These are phyloP conservation scores for Cystofilobasidium macerans DNA, from an alignment of 768 basidiomycete species.

Conservation along the genomic window DNA sequence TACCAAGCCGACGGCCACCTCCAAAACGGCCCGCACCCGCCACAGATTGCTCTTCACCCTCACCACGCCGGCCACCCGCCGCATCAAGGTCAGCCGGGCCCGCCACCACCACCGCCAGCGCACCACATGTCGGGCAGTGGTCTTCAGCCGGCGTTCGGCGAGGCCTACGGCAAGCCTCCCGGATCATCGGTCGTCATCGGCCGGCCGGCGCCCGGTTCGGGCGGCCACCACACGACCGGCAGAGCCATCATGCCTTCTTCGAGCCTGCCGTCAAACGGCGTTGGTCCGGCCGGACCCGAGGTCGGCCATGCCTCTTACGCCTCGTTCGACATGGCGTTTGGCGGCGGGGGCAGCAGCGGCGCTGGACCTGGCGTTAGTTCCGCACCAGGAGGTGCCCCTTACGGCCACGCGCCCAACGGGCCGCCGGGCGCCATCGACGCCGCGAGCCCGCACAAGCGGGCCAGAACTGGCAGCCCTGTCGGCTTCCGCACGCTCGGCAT, in stretches of 20 bases:
- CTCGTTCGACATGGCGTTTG: conserved; percentile 3
- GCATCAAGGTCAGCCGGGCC: neutral
- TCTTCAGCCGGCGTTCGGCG: neutral
- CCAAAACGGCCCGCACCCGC: neutral
- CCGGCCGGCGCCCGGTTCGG: neutral
- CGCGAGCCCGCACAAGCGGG: neutral
- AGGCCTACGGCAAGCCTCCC: neutral
- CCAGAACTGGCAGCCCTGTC: neutral
- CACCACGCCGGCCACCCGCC: neutral
- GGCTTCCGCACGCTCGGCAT: conserved; percentile 2
- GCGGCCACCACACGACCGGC: neutral
- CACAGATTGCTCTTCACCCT: neutral
- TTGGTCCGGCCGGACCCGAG: neutral
- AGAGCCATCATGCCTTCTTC: neutral
- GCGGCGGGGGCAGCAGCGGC: neutral
- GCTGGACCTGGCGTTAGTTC: neutral
- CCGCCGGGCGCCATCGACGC: neutral
- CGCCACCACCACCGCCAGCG: neutral
- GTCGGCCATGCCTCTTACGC: neutral
- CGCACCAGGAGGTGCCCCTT: too few species aligned
- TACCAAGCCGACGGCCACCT: conserved; percentile 6
- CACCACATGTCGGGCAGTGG: conserved; percentile 2
- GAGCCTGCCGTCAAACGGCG: conserved; percentile 1
- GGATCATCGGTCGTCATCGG: neutral
- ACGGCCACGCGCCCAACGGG: neutral